These are phyloP conservation scores for Spencermartinsiella ligniputridi DNA, from an alignment of 1,139 yeast genomes.

Conservation along the genomic window DNA sequence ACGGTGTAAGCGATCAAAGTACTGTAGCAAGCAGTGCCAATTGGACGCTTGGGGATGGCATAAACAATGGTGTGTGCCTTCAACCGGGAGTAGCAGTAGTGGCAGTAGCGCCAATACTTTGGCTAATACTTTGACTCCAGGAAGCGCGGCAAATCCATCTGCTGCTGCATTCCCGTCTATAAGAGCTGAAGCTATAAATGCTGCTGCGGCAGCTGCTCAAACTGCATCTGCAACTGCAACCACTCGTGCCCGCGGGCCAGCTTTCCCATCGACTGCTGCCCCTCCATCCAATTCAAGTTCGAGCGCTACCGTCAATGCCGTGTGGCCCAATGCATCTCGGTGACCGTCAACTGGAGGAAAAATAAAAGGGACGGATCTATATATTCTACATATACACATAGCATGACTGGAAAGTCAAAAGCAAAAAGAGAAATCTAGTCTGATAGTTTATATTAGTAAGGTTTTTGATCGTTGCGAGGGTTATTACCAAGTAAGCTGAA, in stretches of 20 bases:
- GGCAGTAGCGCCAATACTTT: slow-evolving; percentile 11
- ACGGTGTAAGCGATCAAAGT: slow-evolving; percentile 89
- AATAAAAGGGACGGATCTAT: background rate
- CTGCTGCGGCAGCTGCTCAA: slow-evolving; percentile 9
- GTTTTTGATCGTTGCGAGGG: no score
- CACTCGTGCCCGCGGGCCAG: slow-evolving; percentile 1
- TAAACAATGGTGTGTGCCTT: slow-evolving; percentile 84
- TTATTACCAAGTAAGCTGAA: no score
- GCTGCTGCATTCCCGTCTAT: slow-evolving; percentile 2
- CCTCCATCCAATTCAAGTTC: background rate
- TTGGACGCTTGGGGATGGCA: slow-evolving; percentile 89
- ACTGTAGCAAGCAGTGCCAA: slow-evolving; percentile 91
- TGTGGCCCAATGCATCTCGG: slow-evolving; percentile 1
- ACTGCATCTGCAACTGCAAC: background rate
- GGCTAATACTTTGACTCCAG: slow-evolving; percentile 6
- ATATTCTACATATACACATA: background rate
- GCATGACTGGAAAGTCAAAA: background rate
- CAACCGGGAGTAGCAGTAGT: slow-evolving; percentile 22
- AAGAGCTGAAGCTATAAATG: slow-evolving; percentile 7
- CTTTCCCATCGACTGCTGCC: background rate
- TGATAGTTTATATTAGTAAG: background rate
- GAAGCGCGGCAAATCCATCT: background rate
- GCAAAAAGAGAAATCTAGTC: background rate
- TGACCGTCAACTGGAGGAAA: background rate
- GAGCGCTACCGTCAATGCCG: slow-evolving; percentile 1